Percentiles rank a stretch among this genome's conserved stretches.
Conservation (phyloP, 2,329 filamentous ascomycete species). For the Pseudocercospora crystallina region DNA sequence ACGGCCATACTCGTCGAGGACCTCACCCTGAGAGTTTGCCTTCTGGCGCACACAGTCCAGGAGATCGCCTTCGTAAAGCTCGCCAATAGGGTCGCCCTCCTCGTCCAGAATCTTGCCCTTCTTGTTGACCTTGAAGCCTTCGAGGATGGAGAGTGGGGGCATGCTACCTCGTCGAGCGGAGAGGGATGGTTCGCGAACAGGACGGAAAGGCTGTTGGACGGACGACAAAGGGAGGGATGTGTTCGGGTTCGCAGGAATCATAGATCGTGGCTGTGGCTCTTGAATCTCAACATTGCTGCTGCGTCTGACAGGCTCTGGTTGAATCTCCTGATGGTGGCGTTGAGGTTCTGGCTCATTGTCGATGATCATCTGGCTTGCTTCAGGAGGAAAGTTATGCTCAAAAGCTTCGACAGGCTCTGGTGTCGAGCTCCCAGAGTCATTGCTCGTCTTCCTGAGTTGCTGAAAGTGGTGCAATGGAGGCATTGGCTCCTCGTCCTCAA, state of each 20-base stretch:
- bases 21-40: slow-evolving; percentile 48
- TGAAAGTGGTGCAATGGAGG: slow-evolving; percentile 15
- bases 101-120: slow-evolving; percentile 51
- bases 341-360: too few species aligned
- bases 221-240: slow-evolving; percentile 11
- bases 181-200: background rate
- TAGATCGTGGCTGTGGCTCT: too few species aligned
- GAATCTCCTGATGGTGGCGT: too few species aligned
- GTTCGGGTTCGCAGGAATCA: too few species aligned
- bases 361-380: too few species aligned
- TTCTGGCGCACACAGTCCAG: slow-evolving; percentile 47
- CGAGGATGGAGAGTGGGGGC: slow-evolving; percentile 43
- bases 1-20: slow-evolving; percentile 49
- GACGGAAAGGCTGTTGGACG: background rate
- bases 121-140: slow-evolving; percentile 57
- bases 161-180: slow-evolving; percentile 3
- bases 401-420: background rate
- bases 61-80: slow-evolving; percentile 47
- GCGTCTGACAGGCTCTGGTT: too few species aligned
- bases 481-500: slow-evolving; percentile 20
- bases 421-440: background rate
- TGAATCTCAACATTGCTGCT: too few species aligned
- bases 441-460: slow-evolving; percentile 4
- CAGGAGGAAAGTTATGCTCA: too few species aligned
- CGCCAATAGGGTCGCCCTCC: slow-evolving; percentile 50